phyloP scores from a whole-genome alignment of 331 rosid species.

The Quercus tomentella region DNA sequence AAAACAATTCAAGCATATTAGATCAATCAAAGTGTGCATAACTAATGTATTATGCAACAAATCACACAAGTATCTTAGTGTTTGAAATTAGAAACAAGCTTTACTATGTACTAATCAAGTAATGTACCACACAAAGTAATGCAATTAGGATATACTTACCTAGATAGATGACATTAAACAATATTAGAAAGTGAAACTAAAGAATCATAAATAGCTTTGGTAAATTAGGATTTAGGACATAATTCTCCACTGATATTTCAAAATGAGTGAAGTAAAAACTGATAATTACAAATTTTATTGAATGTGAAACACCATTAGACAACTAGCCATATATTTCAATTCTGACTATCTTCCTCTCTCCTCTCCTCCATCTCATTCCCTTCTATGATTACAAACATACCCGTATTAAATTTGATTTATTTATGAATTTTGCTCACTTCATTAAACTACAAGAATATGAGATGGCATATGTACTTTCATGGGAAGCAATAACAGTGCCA shows the following conservation, averaged over 20 bases:
- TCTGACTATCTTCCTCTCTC: no score
- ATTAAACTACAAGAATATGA: not conserved
- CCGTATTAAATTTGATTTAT: not conserved
- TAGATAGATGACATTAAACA: not conserved
- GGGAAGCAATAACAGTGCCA: not conserved
- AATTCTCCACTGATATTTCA: not conserved
- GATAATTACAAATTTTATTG: not conserved
- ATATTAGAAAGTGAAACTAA: not conserved
- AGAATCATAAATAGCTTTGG: not conserved
- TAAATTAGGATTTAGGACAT: not conserved
- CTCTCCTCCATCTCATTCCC: no score
- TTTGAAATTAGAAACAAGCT: not conserved
- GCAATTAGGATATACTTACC: not conserved
- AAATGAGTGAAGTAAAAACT: not conserved
- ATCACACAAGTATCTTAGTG: not conserved
- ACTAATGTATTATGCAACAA: not conserved
- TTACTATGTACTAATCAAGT: no score
- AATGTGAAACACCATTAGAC: not conserved
- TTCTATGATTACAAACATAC: not conserved
- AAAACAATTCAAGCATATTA: not conserved
- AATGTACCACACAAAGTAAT: not conserved
- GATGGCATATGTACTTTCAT: not conserved
- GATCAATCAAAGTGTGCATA: not conserved
- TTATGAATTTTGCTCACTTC: not conserved
- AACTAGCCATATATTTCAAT: not conserved